phyloP scores from a whole-genome alignment of 2,329 filamentous ascomycete species.

The Pseudocercospora eumusae region DNA sequence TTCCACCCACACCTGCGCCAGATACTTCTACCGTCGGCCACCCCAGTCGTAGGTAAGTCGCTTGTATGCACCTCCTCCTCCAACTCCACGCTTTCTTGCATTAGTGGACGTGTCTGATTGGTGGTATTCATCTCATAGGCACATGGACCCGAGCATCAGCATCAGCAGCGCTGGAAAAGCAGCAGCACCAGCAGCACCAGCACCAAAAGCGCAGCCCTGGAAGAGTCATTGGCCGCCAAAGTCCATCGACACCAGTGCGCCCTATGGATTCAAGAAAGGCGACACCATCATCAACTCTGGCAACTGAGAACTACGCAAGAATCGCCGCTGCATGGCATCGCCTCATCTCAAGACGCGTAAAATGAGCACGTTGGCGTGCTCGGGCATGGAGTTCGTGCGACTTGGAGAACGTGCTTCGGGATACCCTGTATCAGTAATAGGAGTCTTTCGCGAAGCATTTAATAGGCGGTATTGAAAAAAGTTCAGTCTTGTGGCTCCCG shows the following conservation, averaged over 20 bases:
- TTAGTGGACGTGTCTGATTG: constrained; percentile 7
- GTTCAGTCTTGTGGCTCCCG: too few relatives aligned
- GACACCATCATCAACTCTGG: constrained; percentile 19
- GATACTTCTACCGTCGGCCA: too few relatives aligned
- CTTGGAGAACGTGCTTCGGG: too few relatives aligned
- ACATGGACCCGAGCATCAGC: constrained; percentile 10
- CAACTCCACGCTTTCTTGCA: not conserved
- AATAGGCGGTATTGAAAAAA: too few relatives aligned
- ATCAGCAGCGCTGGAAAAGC: not conserved
- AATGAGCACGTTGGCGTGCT: not conserved
- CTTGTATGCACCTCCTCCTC: not conserved
- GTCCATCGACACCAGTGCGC: constrained; percentile 8
- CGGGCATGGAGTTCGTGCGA: too few relatives aligned
- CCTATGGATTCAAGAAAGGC: constrained; percentile 19
- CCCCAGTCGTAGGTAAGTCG: too few relatives aligned
- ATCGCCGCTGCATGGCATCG: too few relatives aligned
- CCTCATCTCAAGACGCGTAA: not conserved
- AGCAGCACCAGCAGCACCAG: not conserved
- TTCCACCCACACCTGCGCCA: too few relatives aligned
- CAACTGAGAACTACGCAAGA: constrained; percentile 10
- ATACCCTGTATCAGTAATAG: too few relatives aligned
- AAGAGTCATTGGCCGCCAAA: constrained; percentile 19
- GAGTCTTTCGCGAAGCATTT: too few relatives aligned
- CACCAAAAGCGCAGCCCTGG: constrained; percentile 15
- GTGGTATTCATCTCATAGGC: not conserved